Conservation (phyloP, 257 asterid species). For the Eustoma russellianum region DNA sequence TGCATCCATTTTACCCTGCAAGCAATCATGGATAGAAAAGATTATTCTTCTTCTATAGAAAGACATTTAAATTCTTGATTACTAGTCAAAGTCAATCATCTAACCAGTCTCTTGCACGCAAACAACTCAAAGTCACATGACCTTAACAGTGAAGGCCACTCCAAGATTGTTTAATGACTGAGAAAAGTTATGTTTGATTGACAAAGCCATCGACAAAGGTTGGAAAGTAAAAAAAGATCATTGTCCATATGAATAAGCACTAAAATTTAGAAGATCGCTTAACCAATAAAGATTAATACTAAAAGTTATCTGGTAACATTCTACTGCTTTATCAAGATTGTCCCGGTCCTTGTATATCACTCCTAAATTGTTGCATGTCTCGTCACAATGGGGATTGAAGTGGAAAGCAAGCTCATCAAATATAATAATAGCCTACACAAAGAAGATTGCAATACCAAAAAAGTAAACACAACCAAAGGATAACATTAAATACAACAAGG, state of each 20-base stretch:
- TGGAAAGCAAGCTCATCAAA: slow-evolving; percentile 98
- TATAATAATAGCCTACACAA: slow-evolving; percentile 91
- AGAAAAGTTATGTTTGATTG: slow-evolving; percentile 92
- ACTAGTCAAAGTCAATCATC: neutral
- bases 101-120: neutral
- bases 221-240: neutral
- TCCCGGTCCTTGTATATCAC: slow-evolving; percentile 97
- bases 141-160: slow-evolving; percentile 99
- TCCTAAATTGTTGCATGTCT: slow-evolving; percentile 98
- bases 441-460: slow-evolving; percentile 3
- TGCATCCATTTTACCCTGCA: slow-evolving; percentile 98
- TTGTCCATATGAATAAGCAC: too few relatives aligned
- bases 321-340: slow-evolving; percentile 99
- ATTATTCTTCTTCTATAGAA: slow-evolving; percentile 2
- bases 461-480: neutral
- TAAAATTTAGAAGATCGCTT: slow-evolving; percentile 7
- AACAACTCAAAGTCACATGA: slow-evolving; percentile 12
- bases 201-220: slow-evolving; percentile 73
- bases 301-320: slow-evolving; percentile 82
- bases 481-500: neutral
- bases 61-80: neutral
- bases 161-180: slow-evolving; percentile 99
- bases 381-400: slow-evolving; percentile 99
- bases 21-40: slow-evolving; percentile 11
- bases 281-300: slow-evolving; percentile 14